phyloP scores from a whole-genome alignment of 441 rosid genomes.

The Syzygium malaccense region DNA sequence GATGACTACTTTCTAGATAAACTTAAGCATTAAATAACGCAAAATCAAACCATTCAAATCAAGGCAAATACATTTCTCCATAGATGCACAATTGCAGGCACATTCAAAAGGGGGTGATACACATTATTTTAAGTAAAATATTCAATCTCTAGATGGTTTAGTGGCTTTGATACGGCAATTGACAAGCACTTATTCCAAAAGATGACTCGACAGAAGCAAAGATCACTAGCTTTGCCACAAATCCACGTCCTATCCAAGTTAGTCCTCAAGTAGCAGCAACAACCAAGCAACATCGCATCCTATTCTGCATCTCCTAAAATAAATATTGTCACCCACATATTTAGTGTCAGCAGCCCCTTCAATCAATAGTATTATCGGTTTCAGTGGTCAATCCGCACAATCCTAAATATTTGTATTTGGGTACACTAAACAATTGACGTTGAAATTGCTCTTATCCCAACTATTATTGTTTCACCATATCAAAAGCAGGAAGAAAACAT shows the following conservation, averaged over 20 bases:
- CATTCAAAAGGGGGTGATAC: background rate
- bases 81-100: background rate
- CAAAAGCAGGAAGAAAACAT: background rate
- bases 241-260: background rate
- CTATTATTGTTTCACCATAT: background rate
- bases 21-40: background rate
- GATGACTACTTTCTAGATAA: background rate
- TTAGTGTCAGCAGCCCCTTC: background rate
- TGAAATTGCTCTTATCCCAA: background rate
- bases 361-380: background rate
- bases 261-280: background rate
- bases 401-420: background rate
- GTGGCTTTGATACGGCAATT: background rate
- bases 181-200: background rate
- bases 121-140: background rate
- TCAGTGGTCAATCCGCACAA: background rate
- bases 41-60: background rate
- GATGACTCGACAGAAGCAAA: background rate
- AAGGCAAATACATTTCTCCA: background rate
- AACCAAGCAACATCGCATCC: background rate
- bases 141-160: background rate
- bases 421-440: background rate
- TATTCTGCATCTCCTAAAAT: background rate
- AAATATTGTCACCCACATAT: background rate
- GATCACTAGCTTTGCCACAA: background rate